Conservation (phyloP, 768 basidiomycete genomes). For the Cystobasidium ongulense region DNA sequence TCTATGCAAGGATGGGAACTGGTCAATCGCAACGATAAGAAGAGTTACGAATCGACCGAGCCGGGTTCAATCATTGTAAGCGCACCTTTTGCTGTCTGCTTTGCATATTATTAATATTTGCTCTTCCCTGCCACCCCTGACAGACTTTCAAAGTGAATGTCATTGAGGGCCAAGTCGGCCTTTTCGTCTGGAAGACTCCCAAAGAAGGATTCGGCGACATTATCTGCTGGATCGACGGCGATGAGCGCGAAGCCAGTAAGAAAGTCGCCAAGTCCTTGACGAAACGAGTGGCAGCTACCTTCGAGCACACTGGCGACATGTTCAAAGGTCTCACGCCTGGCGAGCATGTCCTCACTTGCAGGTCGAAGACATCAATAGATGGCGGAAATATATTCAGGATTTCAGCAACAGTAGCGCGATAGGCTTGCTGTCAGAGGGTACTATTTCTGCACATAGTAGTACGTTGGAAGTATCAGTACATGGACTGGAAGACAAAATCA, state of each 20-base stretch:
- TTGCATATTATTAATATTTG: background rate
- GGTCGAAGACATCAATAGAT: background rate
- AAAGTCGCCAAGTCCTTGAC: conserved; percentile 2
- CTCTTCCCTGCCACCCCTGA: background rate
- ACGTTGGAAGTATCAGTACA: background rate
- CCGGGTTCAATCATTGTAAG: conserved; percentile 25
- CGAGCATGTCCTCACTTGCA: conserved; percentile 26
- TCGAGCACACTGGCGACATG: conserved; percentile 28
- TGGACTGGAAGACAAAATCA: no score
- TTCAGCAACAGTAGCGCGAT: conserved; percentile 5
- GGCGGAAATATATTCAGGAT: conserved; percentile 16
- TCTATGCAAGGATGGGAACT: conserved; percentile 14
- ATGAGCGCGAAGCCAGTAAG: background rate
- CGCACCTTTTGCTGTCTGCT: background rate
- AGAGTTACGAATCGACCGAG: conserved; percentile 30
- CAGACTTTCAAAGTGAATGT: conserved; percentile 22
- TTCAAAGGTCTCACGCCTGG: conserved; percentile 27
- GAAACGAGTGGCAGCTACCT: conserved; percentile 8
- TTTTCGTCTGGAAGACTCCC: conserved; percentile 28
- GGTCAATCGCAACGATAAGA: conserved; percentile 33
- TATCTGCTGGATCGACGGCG: conserved; percentile 29
- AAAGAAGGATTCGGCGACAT: conserved; percentile 3
- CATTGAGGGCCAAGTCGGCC: conserved; percentile 10
- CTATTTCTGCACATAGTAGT: background rate
- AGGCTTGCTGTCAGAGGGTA: no score